A percentile compares a stretch with the other conserved stretches of the same genome.
phyloP scores from a whole-genome alignment of 257 asterid genomes.

The Jasminum sambac region DNA sequence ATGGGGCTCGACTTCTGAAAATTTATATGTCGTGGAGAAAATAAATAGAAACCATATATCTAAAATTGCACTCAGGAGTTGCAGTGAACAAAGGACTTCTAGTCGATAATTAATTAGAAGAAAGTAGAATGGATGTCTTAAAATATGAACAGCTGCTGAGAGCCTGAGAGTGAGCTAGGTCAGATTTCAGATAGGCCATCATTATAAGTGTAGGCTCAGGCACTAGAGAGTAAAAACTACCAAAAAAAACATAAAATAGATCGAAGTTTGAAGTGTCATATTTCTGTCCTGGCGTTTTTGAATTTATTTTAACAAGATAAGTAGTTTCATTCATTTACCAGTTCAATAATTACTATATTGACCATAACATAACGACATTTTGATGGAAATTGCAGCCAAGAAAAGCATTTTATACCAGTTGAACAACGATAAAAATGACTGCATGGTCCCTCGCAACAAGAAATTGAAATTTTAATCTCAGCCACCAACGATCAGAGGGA shows the following conservation, averaged over 20 bases:
- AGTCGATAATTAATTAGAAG: neutral
- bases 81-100: neutral
- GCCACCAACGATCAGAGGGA: conserved; percentile 99
- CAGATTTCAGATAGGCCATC: neutral
- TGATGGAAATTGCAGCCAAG: conserved; percentile 7
- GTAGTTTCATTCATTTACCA: neutral
- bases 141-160: conserved; percentile 10
- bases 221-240: neutral
- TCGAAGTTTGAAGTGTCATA: neutral
- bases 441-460: conserved; percentile 99
- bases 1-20: neutral
- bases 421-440: conserved; percentile 79
- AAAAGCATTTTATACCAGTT: conserved; percentile 67
- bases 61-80: neutral
- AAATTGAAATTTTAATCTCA: conserved; percentile 91
- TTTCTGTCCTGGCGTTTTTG: neutral
- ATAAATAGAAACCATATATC: neutral
- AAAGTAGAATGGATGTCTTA: neutral
- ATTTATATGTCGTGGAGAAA: neutral
- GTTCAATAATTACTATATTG: neutral
- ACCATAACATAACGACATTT: neutral
- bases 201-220: conserved; percentile 1
- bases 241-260: neutral
- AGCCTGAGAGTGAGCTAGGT: conserved; percentile 6
- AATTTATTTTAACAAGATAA: neutral